Evolutionary conservation across 371 early-diverging fungal species (phyloP), one percentile per base, ranked within the genome.

Genomic region (Globomyces sp.): DNA sequence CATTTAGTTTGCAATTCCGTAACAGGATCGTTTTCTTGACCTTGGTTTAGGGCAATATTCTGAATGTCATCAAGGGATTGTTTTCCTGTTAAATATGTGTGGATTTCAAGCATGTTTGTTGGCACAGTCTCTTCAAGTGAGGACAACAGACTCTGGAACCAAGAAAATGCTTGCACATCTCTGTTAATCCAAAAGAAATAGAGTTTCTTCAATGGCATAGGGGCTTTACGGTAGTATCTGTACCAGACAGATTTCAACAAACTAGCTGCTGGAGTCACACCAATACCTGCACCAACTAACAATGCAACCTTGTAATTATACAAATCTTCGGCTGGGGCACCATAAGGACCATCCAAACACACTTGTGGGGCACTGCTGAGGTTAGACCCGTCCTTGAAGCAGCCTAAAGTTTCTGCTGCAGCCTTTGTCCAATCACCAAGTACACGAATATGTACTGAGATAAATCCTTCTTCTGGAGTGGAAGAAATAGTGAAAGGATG

Each of bases 111-210:
- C 70, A 84, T 84, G 68, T 69, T 66, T 3, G 72, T 61, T 41
- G 78, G 68, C 41, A 77, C 72, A 53, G 75, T 73, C 24, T 77
- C 75, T 58, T 90, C 90, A 52, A 90, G 84, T 5, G 87, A 65
- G 82, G 73, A 70, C 50, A 91, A 73, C 57, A 90, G 68, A 49
- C 85, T 85, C 78, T 88, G 87, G 81, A 91, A 91, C 91, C 91
- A 90, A 71, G 86, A 84, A 63, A 90, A 90, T 55, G 87, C 83
- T 74, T 83, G 73, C 68, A 74, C 81, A 72, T 91, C 90, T 47
- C 90, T 81, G 72, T 86, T 85, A 48, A 87, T 75, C 91, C 91
- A 91, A 77, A 90, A 79, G 69, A 91, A 90, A 71, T 90, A 89
- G n/a, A 90, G 87, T 71, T 90, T 89, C 65, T 79, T 77, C 67